Conservation (phyloP, 176 grass and related monocot genomes). For the Eleusine indica region DNA sequence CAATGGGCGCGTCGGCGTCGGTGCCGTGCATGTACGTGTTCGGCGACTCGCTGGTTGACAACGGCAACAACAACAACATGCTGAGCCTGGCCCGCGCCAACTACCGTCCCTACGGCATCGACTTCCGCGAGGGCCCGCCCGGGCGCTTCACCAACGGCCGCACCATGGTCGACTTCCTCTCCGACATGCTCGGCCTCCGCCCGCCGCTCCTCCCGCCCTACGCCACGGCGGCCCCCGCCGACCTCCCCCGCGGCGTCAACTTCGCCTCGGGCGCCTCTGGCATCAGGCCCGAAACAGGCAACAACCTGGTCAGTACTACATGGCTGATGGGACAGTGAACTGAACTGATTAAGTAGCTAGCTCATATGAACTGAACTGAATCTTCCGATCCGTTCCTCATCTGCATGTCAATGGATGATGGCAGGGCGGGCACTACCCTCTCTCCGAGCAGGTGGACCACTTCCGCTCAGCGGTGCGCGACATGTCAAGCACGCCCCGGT, state of each 20-base stretch:
- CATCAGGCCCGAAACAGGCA: conserved; percentile 70
- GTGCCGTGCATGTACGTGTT: conserved; percentile 91
- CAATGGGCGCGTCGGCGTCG: not conserved
- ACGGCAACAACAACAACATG: conserved; percentile 92
- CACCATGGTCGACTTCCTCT: conserved; percentile 76
- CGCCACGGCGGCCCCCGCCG: conserved; percentile 37
- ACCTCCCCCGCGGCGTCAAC: conserved; percentile 64
- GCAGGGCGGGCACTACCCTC: conserved; percentile 75
- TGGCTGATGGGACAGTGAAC: no score
- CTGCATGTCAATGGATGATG: not conserved
- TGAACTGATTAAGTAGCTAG: no score
- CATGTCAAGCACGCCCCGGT: conserved; percentile 31
- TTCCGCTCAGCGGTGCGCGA: conserved; percentile 55
- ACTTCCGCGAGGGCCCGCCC: conserved; percentile 64
- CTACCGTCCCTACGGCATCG: conserved; percentile 84
- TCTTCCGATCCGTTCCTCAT: no score
- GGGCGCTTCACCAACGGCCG: conserved; percentile 95
- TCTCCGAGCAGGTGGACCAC: conserved; percentile 71
- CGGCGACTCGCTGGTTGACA: conserved; percentile 90
- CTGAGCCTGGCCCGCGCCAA: conserved; percentile 81
- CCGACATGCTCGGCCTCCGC: conserved; percentile 60
- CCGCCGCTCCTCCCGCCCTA: conserved; percentile 69
- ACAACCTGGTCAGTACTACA: conserved; percentile 62
- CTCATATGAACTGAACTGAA: not conserved
- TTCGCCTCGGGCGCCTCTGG: conserved; percentile 86